Conservation (phyloP, 192 early-diverging fungal species). For the Phlyctochytrium arcticum region DNA sequence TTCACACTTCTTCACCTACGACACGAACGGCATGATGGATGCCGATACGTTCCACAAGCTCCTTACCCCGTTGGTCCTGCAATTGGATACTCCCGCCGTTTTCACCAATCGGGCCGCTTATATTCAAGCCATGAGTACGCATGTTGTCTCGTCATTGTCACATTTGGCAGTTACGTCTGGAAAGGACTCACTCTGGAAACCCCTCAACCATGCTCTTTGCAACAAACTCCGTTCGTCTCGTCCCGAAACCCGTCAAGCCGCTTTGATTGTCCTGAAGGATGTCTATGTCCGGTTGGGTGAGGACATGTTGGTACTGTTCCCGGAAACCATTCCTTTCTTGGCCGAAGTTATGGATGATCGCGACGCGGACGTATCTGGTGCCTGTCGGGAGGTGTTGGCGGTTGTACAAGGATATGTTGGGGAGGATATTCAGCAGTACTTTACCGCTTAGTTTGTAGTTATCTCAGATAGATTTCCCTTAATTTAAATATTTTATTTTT, state of each 20-base stretch:
- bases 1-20: conserved; percentile 44
- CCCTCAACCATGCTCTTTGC: conserved; percentile 77
- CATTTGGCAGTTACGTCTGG: conserved; percentile 74
- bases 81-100: conserved; percentile 58
- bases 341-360: conserved; percentile 88
- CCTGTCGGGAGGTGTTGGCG: conserved; percentile 74
- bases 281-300: conserved; percentile 89
- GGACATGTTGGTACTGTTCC: conserved; percentile 84
- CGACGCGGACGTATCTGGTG: conserved; percentile 75
- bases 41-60: conserved; percentile 75
- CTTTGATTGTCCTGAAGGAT: conserved; percentile 68
- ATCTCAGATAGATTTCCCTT: too few species aligned
- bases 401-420: conserved; percentile 89
- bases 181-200: conserved; percentile 83
- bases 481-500: too few species aligned
- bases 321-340: conserved; percentile 91
- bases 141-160: conserved; percentile 71
- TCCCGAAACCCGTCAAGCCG: conserved; percentile 57
- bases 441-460: too few species aligned
- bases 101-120: conserved; percentile 44
- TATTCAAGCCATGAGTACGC: conserved; percentile 4
- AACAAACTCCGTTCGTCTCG: conserved; percentile 72
- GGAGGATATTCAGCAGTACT: conserved; percentile 83
- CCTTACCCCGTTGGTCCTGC: conserved; percentile 65
- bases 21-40: conserved; percentile 54